phyloP scores from a whole-genome alignment of 257 asterid genomes.

The Fraxinus quadrangulata region DNA sequence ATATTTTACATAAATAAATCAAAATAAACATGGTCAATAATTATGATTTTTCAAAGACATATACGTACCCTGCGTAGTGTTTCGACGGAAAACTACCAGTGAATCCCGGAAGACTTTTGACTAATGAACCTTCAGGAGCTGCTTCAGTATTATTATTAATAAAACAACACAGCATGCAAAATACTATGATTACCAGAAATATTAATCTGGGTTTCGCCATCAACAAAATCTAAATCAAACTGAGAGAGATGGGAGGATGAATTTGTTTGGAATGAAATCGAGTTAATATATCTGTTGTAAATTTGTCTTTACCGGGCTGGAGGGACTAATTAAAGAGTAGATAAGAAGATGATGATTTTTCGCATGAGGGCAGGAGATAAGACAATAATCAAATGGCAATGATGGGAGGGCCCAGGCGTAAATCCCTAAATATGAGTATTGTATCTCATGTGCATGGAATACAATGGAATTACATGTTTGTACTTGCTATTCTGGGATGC shows the following conservation, averaged over 20 bases:
- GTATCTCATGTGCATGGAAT: not conserved
- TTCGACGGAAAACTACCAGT: conserved; percentile 58
- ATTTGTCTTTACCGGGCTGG: conserved; percentile 25
- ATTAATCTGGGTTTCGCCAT: conserved; percentile 28
- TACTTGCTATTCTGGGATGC: not conserved
- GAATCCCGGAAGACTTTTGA: conserved; percentile 54
- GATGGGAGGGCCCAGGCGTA: not conserved
- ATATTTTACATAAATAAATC: too few relatives aligned
- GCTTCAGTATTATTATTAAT: conserved; percentile 30
- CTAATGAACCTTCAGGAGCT: conserved; percentile 45
- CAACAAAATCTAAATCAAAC: not conserved
- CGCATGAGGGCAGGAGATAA: not conserved
- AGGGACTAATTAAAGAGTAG: not conserved
- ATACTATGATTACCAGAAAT: conserved; percentile 15
- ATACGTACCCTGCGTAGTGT: conserved; percentile 53
- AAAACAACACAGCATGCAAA: conserved; percentile 32
- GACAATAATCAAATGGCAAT: not conserved
- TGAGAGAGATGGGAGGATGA: not conserved
- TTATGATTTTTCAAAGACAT: too few relatives aligned
- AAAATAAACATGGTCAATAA: too few relatives aligned
- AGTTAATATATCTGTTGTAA: not conserved
- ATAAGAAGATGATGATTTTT: not conserved
- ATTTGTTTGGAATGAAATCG: not conserved
- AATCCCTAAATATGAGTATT: not conserved
- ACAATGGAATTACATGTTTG: not conserved